These are phyloP conservation scores for Leccinellum rugosiceps DNA, from an alignment of 768 basidiomycete species.

Conservation along the genomic window DNA sequence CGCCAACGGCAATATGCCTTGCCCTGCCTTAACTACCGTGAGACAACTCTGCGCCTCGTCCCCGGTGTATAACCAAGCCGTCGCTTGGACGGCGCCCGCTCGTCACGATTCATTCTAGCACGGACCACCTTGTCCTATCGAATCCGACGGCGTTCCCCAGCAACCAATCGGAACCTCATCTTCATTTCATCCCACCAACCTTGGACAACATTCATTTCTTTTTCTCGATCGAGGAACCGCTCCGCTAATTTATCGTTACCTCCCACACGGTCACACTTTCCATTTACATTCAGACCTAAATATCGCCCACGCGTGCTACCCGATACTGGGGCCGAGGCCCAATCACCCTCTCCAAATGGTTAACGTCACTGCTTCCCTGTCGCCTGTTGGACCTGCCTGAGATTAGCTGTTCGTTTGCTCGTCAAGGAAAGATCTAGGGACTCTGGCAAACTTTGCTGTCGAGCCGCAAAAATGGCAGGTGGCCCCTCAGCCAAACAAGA, in stretches of 20 bases:
- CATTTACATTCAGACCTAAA: constrained; percentile 1
- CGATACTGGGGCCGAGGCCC: not conserved
- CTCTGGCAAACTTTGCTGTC: not conserved
- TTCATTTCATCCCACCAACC: constrained; percentile 3
- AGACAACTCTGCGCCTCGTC: constrained; percentile 1
- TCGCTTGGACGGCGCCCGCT: not conserved
- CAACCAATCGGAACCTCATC: not conserved
- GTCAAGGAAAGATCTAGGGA: constrained; percentile 5
- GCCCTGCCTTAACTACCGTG: constrained; percentile 5
- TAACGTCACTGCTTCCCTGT: constrained; percentile 15
- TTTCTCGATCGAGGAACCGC: not conserved
- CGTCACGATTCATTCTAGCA: constrained; percentile 5
- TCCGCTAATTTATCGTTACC: constrained; percentile 5
- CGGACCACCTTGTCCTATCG: not conserved
- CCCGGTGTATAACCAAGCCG: not conserved
- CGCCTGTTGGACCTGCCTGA: not conserved
- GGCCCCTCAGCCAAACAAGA: not conserved
- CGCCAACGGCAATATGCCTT: constrained; percentile 5
- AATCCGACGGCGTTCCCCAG: not conserved
- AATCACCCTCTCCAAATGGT: not conserved
- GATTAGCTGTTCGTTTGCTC: constrained; percentile 9
- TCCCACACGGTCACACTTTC: not conserved
- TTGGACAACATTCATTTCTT: not conserved
- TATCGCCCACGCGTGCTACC: not conserved
- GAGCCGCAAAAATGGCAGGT: not conserved